Evolutionary conservation across 2,329 filamentous ascomycete species (phyloP).

Genomic region (Aspergillus chevalieri): DNA sequence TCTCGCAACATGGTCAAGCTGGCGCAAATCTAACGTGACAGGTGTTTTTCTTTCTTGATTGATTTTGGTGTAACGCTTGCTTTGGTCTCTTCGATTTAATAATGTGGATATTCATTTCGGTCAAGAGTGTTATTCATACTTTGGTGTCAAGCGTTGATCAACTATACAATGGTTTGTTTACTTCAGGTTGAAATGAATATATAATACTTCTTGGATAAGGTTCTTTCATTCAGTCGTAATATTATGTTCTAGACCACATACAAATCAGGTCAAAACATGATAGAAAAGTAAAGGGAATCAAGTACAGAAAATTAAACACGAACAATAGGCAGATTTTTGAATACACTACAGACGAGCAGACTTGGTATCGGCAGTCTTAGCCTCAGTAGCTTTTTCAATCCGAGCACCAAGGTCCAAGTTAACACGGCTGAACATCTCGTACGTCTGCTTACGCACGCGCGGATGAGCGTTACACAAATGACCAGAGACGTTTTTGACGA

Average conservation of each 20-base stretch:
- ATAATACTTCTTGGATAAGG: neutral
- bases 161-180: no score
- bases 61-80: neutral
- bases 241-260: no score
- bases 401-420: constrained; percentile 48
- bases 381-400: constrained; percentile 51
- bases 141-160: neutral
- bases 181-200: neutral
- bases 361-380: constrained; percentile 14
- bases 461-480: constrained; percentile 51
- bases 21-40: neutral
- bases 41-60: neutral
- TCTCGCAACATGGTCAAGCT: neutral
- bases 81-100: neutral
- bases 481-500: constrained; percentile 53
- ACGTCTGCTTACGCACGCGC: constrained; percentile 53
- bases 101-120: neutral
- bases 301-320: neutral
- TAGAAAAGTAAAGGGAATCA: neutral
- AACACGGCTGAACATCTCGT: constrained; percentile 57
- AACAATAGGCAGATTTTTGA: neutral
- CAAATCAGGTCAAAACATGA: neutral
- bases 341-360: constrained; percentile 23
- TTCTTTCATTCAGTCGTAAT: no score
- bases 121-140: neutral